These are phyloP conservation scores for slime mould (Dictyostelium discoideum) DNA, from an alignment of 78 protist genomes.

Conservation along the genomic window dicty_2.7 NC_007088.5:918001-918500, in stretches of 20 bases:
- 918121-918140: not conserved
- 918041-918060: slow-evolving; percentile 31
- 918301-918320: not conserved
- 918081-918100: not conserved
- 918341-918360: not conserved
- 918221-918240: not conserved
- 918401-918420: not conserved
- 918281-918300: not conserved
- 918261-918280: not conserved
- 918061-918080: slow-evolving; percentile 20
- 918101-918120: not conserved
- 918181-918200: not conserved
- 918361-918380: not conserved
- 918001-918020: slow-evolving; percentile 39
- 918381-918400: not conserved
- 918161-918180: not conserved
- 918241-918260: not conserved
- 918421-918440: slow-evolving; percentile 16
- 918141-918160: not conserved
- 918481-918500: not conserved
- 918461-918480: not conserved
- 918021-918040: slow-evolving; percentile 21
- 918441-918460: not conserved
- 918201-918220: not conserved
- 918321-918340: not conserved